Percentiles rank a stretch among this genome's conserved stretches.
These are phyloP conservation scores for Capsella rubella DNA, from an alignment of 441 rosid genomes.

Conservation along the genomic window DNA sequence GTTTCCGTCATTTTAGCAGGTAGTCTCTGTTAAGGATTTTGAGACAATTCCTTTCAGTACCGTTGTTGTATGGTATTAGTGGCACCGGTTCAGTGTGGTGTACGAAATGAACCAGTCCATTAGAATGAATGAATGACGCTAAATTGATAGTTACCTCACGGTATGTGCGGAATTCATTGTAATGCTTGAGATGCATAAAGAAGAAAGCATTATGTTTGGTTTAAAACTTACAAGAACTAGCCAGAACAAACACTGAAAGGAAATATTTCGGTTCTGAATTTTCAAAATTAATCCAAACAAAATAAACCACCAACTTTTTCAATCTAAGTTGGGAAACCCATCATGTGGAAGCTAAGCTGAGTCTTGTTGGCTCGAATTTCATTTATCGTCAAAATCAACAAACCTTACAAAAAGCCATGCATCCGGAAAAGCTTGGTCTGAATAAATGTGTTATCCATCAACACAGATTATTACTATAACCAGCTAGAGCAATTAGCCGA, in stretches of 20 bases:
- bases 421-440: constrained; percentile 9
- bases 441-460: constrained; percentile 18
- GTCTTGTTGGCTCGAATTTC: constrained; percentile 16
- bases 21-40: constrained; percentile 13
- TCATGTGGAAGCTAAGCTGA: neutral
- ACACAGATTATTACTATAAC: constrained; percentile 32
- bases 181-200: neutral
- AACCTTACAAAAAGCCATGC: constrained; percentile 17
- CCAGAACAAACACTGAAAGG: neutral
- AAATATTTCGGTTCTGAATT: neutral
- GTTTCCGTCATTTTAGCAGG: neutral
- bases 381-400: constrained; percentile 30
- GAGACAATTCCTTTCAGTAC: constrained; percentile 16
- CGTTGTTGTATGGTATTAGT: constrained; percentile 16
- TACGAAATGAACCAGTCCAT: constrained; percentile 8
- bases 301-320: neutral
- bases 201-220: neutral
- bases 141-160: neutral
- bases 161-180: neutral
- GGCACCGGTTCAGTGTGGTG: constrained; percentile 12
- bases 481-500: constrained; percentile 33
- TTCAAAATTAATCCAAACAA: neutral
- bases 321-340: neutral
- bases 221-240: neutral
- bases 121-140: neutral